These are phyloP conservation scores for Thalassiosira hispida DNA, from an alignment of 352 stramenopile species.

Conservation along the genomic window DNA sequence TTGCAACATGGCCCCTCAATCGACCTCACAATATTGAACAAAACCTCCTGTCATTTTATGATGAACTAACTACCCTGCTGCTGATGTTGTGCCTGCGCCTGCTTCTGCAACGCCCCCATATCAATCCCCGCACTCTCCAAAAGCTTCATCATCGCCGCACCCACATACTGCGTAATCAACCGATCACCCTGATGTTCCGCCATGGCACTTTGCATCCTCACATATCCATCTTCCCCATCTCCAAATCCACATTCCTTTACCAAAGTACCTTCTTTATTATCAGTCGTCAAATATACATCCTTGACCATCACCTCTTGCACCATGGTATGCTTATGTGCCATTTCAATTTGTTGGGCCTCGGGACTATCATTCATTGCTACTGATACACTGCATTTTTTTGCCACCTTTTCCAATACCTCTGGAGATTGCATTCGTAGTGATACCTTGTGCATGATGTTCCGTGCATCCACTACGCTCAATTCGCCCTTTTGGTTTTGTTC, in stretches of 20 bases:
- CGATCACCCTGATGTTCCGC: slow-evolving; percentile 82
- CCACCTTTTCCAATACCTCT: slow-evolving; percentile 69
- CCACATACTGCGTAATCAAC: slow-evolving; percentile 80
- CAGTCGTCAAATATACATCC: slow-evolving; percentile 75
- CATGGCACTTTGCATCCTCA: slow-evolving; percentile 79
- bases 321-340: slow-evolving; percentile 73
- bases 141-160: slow-evolving; percentile 74
- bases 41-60: too few relatives aligned
- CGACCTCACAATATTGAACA: too few relatives aligned
- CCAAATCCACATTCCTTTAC: slow-evolving; percentile 78
- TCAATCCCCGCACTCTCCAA: slow-evolving; percentile 77
- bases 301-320: slow-evolving; percentile 79
- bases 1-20: too few relatives aligned
- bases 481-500: slow-evolving; percentile 53
- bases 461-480: slow-evolving; percentile 73
- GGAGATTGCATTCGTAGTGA: slow-evolving; percentile 68
- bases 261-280: slow-evolving; percentile 31
- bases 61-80: too few relatives aligned
- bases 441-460: slow-evolving; percentile 81
- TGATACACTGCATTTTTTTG: slow-evolving; percentile 46
- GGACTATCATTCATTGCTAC: slow-evolving; percentile 21
- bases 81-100: too few relatives aligned
- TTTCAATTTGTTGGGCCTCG: slow-evolving; percentile 60
- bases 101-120: slow-evolving; percentile 37
- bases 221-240: slow-evolving; percentile 72